Percentiles rank a stretch among this genome's conserved stretches.
These are phyloP conservation scores for Spergularia marina DNA, from an alignment of 148 eudicot genomes.

Conservation along the genomic window DNA sequence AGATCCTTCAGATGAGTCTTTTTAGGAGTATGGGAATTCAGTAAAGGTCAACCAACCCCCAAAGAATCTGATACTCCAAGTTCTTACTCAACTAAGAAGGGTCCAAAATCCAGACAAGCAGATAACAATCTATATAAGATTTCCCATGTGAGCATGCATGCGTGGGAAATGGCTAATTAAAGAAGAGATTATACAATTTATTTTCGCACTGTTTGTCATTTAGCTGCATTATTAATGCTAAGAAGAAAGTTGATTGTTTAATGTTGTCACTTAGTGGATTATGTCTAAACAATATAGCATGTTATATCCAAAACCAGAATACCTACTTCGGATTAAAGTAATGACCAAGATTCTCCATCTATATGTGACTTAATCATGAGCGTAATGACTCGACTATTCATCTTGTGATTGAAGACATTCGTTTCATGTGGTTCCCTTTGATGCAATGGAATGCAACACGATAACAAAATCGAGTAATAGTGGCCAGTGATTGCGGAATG, in stretches of 20 bases:
- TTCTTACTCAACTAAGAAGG: constrained; percentile 22
- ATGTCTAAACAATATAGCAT: constrained; percentile 13
- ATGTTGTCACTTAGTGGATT: constrained; percentile 14
- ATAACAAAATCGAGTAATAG: neutral
- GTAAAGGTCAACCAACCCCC: constrained; percentile 26
- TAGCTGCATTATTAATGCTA: constrained; percentile 29
- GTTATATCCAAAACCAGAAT: neutral
- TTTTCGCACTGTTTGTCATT: constrained; percentile 37
- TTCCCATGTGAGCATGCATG: constrained; percentile 58
- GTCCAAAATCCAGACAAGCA: constrained; percentile 16
- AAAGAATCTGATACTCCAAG: constrained; percentile 36
- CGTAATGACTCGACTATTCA: neutral
- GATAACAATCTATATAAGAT: constrained; percentile 34
- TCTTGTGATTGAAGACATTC: neutral
- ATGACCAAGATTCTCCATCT: neutral
- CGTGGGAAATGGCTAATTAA: constrained; percentile 24
- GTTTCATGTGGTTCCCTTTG: neutral
- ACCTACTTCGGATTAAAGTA: constrained; percentile 6
- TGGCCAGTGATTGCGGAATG: neutral
- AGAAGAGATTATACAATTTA: constrained; percentile 6
- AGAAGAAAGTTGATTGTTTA: constrained; percentile 5
- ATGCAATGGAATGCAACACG: neutral
- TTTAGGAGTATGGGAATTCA: constrained; percentile 23
- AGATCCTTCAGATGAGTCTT: constrained; percentile 22
- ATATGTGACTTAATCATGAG: too few species aligned